A percentile compares a stretch with the other conserved stretches of the same genome.
Conservation (phyloP, 2,329 filamentous ascomycete genomes). For the Colletotrichum zoysiae region DNA sequence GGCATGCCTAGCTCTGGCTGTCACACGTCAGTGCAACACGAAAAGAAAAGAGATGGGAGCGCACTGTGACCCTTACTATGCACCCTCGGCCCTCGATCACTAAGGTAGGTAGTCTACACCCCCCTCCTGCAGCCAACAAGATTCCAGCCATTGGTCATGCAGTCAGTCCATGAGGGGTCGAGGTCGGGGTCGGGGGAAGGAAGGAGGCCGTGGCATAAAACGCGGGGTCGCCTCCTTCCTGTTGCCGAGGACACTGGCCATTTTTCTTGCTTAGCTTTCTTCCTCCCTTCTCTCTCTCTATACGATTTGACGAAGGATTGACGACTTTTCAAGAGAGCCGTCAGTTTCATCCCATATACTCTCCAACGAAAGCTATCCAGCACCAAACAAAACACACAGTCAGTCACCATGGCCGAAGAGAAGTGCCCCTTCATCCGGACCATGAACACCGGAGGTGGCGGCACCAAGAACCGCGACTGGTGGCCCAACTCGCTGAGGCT, state of each 20-base stretch:
- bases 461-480: conserved; percentile 78
- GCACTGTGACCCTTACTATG: conserved; percentile 32
- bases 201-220: conserved; percentile 32
- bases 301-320: conserved; percentile 15
- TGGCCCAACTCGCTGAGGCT: conserved; percentile 78
- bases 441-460: conserved; percentile 67
- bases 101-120: neutral
- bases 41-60: conserved; percentile 19
- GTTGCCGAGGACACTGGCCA: neutral
- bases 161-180: conserved; percentile 29
- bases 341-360: neutral
- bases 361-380: neutral
- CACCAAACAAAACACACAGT: neutral
- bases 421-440: conserved; percentile 39
- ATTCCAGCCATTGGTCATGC: conserved; percentile 39
- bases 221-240: conserved; percentile 35
- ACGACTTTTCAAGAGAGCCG: neutral
- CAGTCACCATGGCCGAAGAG: conserved; percentile 33
- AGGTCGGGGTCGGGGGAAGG: neutral
- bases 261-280: neutral
- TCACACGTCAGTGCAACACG: conserved; percentile 32
- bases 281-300: neutral
- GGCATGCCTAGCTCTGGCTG: conserved; percentile 29
- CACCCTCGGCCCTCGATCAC: conserved; percentile 25
- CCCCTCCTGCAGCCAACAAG: conserved; percentile 30